These are phyloP conservation scores for Arabidopsis hybrid DNA, from an alignment of 441 rosid species.

Conservation along the genomic window DNA sequence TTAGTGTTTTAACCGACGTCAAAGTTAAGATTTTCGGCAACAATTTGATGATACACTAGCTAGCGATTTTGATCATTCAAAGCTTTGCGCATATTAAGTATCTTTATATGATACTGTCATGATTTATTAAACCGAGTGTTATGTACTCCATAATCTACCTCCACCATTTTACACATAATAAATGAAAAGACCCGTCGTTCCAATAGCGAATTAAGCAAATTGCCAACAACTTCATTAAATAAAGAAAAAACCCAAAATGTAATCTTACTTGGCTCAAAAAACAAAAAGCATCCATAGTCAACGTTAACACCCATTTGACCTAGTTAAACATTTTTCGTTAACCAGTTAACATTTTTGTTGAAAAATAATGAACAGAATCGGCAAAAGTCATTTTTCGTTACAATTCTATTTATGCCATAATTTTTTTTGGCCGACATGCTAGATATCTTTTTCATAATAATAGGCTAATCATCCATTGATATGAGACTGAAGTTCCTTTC, in stretches of 20 bases:
- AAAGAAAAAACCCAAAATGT: not conserved
- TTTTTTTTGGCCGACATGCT: not conserved
- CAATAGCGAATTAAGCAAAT: not conserved
- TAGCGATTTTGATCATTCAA: not conserved
- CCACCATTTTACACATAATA: not conserved
- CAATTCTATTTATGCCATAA: not conserved
- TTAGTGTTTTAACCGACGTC: too few species aligned
- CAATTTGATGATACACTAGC: not conserved
- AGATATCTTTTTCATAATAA: not conserved
- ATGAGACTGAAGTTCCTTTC: constrained; percentile 8
- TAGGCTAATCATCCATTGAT: not conserved
- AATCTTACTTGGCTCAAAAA: not conserved
- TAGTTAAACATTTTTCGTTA: not conserved
- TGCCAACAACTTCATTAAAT: not conserved
- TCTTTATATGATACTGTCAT: not conserved
- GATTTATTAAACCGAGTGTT: not conserved
- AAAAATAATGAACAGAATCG: not conserved
- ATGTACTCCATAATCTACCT: not conserved
- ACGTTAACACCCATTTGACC: not conserved
- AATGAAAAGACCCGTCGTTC: not conserved
- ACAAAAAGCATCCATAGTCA: not conserved
- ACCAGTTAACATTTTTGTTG: not conserved
- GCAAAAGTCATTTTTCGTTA: not conserved
- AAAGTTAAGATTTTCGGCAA: not conserved
- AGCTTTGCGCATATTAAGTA: not conserved